These are phyloP conservation scores for Beverwykella pulmonaria DNA, from an alignment of 495 filamentous ascomycete genomes.

Conservation along the genomic window DNA sequence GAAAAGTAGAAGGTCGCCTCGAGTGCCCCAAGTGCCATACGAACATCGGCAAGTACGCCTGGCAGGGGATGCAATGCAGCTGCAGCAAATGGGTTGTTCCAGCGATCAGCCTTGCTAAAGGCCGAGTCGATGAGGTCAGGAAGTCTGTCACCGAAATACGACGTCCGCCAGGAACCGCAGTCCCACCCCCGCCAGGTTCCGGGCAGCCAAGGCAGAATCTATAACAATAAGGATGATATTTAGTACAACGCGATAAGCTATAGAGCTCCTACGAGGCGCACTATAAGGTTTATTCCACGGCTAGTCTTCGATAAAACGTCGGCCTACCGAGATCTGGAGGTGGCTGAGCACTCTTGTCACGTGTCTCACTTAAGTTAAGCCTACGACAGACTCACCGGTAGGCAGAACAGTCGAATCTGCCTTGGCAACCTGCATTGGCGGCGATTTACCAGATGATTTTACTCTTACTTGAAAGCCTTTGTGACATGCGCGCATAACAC, in stretches of 20 bases:
- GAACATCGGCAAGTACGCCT: constrained; percentile 89
- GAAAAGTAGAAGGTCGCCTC: constrained; percentile 77
- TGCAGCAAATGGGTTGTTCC: constrained; percentile 89
- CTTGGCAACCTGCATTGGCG: not conserved
- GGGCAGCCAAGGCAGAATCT: constrained; percentile 27
- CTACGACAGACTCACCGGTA: not conserved
- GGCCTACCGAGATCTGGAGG: not conserved
- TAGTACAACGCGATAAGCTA: not conserved
- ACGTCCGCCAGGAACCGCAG: constrained; percentile 24
- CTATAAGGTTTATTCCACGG: not conserved
- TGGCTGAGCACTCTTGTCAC: not conserved
- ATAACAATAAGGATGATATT: constrained; percentile 12
- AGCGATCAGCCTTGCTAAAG: constrained; percentile 81
- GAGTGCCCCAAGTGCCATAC: constrained; percentile 81
- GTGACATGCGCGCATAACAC: no score
- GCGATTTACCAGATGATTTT: not conserved
- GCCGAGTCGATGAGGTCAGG: constrained; percentile 73
- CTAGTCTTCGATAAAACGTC: not conserved
- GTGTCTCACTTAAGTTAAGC: not conserved
- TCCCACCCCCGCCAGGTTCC: not conserved
- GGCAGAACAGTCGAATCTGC: not conserved
- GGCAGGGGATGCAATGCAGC: constrained; percentile 92
- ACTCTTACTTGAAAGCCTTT: not conserved
- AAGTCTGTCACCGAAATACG: constrained; percentile 25
- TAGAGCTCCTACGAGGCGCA: not conserved